Conservation (phyloP, 2,329 filamentous ascomycete species). For the Cadophora sp. region DNA sequence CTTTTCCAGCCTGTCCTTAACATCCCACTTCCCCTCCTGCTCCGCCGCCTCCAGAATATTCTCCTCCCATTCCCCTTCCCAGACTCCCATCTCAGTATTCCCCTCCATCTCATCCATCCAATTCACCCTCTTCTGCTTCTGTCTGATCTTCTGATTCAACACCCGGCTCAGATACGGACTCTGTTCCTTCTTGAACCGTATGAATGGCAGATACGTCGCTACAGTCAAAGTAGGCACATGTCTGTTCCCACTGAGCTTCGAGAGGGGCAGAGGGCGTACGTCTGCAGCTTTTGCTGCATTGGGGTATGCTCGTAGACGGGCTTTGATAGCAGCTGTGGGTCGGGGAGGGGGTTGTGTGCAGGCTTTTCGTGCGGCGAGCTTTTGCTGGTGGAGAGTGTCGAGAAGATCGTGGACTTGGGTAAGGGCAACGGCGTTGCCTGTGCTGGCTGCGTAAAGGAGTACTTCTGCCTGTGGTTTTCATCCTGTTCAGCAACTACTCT, state of each 20-base stretch:
- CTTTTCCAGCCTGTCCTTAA: slow-evolving; percentile 16
- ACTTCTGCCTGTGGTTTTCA: slow-evolving; percentile 36
- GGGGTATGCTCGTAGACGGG: slow-evolving; percentile 34
- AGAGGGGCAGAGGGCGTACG: slow-evolving; percentile 55
- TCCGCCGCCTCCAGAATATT: slow-evolving; percentile 32
- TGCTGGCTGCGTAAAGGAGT: slow-evolving; percentile 38
- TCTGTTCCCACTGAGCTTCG: slow-evolving; percentile 57
- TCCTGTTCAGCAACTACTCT: neutral
- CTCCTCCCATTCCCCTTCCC: slow-evolving; percentile 35
- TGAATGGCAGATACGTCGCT: slow-evolving; percentile 64
- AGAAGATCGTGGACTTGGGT: slow-evolving; percentile 44
- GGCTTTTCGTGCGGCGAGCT: slow-evolving; percentile 3
- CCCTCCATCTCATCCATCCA: slow-evolving; percentile 47
- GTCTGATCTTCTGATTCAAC: slow-evolving; percentile 57
- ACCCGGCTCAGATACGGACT: slow-evolving; percentile 62
- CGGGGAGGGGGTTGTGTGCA: slow-evolving; percentile 20
- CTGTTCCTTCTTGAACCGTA: slow-evolving; percentile 72
- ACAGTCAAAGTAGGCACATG: slow-evolving; percentile 61
- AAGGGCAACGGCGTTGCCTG: slow-evolving; percentile 33
- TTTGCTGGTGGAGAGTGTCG: slow-evolving; percentile 34
- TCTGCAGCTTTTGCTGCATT: slow-evolving; percentile 55
- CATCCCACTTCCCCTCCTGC: slow-evolving; percentile 12
- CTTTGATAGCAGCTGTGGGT: slow-evolving; percentile 28
- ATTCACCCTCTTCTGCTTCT: slow-evolving; percentile 51
- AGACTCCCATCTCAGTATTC: slow-evolving; percentile 32